These are phyloP conservation scores for Immersiporthe knoxdaviesiana DNA, from an alignment of 2,329 filamentous ascomycete genomes.

Conservation along the genomic window DNA sequence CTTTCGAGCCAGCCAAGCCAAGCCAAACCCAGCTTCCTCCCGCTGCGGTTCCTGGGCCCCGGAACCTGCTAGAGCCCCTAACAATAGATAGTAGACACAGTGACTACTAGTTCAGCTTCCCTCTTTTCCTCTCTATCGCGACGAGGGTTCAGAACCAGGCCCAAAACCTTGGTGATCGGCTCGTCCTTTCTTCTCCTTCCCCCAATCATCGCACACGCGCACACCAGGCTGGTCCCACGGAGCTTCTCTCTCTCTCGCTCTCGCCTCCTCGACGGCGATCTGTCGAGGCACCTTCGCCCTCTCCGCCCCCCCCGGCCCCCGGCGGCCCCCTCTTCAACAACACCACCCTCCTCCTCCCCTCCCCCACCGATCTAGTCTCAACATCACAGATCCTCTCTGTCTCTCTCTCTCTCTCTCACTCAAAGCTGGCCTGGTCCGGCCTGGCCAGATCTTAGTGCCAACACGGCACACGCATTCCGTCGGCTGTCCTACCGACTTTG, in stretches of 20 bases:
- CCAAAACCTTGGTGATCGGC: background rate
- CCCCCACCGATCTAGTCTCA: background rate
- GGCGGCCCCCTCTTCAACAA: background rate
- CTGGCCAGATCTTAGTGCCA: slow-evolving; percentile 1
- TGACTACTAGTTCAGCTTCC: background rate
- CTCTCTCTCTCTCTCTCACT: too few relatives aligned
- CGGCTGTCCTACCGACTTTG: background rate
- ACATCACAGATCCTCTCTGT: background rate
- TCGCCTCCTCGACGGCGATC: slow-evolving; percentile 9
- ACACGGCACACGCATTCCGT: slow-evolving; percentile 3
- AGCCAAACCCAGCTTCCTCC: slow-evolving; percentile 16
- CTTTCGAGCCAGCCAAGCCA: slow-evolving; percentile 9
- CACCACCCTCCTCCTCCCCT: background rate
- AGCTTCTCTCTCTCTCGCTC: background rate
- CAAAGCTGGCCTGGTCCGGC: background rate
- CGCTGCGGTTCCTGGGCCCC: background rate
- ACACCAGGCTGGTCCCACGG: slow-evolving; percentile 6
- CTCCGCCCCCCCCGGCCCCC: too few relatives aligned
- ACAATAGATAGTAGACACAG: too few relatives aligned
- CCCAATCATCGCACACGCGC: background rate
- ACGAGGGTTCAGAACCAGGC: background rate
- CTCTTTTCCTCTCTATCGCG: background rate
- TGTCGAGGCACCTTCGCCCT: background rate
- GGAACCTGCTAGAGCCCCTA: background rate
- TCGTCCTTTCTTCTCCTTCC: background rate